Evolutionary conservation across 768 basidiomycete species (phyloP).

Genomic region (Rhodotorula babjevae): DNA sequence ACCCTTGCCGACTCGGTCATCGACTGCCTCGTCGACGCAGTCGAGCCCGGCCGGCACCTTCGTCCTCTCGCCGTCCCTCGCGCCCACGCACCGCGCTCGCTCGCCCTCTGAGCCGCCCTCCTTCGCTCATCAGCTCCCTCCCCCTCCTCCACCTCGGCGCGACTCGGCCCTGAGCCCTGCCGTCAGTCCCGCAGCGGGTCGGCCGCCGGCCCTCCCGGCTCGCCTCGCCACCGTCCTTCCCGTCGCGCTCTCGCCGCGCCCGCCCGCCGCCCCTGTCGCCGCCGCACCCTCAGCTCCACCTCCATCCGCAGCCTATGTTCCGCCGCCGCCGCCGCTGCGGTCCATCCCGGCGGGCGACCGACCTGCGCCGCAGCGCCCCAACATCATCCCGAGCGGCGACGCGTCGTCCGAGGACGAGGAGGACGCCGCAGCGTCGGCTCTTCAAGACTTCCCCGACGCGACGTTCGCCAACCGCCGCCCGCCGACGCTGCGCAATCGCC

Average conservation of each 20-base stretch:
- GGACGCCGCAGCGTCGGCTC: background rate
- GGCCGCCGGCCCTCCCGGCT: background rate
- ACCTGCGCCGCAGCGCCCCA: constrained; percentile 12
- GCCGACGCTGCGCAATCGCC: constrained; percentile 46
- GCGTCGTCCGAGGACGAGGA: constrained; percentile 34
- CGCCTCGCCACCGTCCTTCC: background rate
- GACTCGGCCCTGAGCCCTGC: background rate
- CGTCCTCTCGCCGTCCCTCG: background rate
- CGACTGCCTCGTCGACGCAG: constrained; percentile 9
- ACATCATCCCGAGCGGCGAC: background rate
- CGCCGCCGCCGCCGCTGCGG: constrained; percentile 35
- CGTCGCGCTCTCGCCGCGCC: background rate
- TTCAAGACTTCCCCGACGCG: constrained; percentile 50
- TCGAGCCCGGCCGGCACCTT: background rate
- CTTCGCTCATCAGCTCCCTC: background rate
- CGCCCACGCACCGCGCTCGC: background rate
- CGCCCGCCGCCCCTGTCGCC: background rate
- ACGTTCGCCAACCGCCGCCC: constrained; percentile 50
- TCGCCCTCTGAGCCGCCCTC: background rate
- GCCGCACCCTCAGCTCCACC: background rate
- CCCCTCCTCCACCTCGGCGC: no score
- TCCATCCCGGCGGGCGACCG: constrained; percentile 1
- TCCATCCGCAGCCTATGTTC: constrained; percentile 8
- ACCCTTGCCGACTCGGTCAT: constrained; percentile 4
- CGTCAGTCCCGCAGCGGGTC: background rate